Evolutionary conservation across 495 filamentous ascomycete genomes (phyloP), one percentile per base, ranked within the genome.

Genomic region (Podospora bellae-mahoneyi): DNA sequence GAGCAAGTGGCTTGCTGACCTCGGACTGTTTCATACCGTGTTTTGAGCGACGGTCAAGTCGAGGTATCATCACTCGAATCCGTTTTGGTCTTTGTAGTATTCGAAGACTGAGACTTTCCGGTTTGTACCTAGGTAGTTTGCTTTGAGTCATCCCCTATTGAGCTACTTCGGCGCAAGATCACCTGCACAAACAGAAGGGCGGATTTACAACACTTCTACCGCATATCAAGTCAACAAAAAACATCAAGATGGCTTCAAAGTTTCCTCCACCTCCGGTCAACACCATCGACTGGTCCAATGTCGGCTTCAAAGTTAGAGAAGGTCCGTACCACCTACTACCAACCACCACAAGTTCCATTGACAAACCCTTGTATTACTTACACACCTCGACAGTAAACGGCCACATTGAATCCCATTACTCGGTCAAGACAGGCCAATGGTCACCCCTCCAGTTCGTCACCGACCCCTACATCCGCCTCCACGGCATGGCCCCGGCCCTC

Each of bases 221-320:
- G 13, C 39, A 16, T 3, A 48, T 48, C 15, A 16, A 2, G 13
- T 18, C 60, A n/a, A 30, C 44, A 23, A 32, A 65, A 1, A 23
- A 0, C 39, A 13, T 2, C 7, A 13, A 59, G 15, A 48, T 15
- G 13, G 59, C 39, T 80, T 75, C 80, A 27, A 67, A 81, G 62
- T 97, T 96, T 74, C 94, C 94, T 56, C 94, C 94, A 28, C 88
- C 91, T 2, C 92, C 94, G 5, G 87, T 91, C 68, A 87, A 87
- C 74, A 89, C 91, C 60, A 92, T 95, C 80, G 93, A 97, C 85
- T 97, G 94, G 94, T 84, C 82, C 72, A 88, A 97, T 76, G 85
- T 98, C 58, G 94, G 94, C 66, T 98, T 98, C 82, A 86, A 86
- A 75, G 89, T 97, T 65, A 91, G 93, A 60, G 93, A 97, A 85